phyloP scores from a whole-genome alignment of 2,329 filamentous ascomycete species.

The Aschersonia sp. region DNA sequence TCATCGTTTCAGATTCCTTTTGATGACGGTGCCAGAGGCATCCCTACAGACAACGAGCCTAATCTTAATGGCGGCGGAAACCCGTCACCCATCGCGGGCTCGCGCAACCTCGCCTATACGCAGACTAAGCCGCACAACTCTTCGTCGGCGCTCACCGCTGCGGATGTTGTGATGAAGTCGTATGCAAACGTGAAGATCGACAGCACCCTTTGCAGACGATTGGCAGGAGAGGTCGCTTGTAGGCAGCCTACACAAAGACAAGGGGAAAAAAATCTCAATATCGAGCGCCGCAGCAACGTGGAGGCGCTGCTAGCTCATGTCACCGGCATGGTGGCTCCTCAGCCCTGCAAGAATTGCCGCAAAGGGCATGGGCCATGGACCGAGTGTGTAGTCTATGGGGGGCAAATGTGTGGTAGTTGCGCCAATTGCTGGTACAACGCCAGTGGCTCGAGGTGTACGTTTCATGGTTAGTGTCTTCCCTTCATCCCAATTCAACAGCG shows the following conservation, averaged over 20 bases:
- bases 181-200: constrained; percentile 32
- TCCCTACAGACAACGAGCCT: background rate
- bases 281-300: constrained; percentile 43
- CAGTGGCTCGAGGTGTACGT: constrained; percentile 43
- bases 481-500: background rate
- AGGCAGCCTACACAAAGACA: constrained; percentile 38
- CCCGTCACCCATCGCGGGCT: background rate
- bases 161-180: constrained; percentile 28
- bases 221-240: constrained; percentile 33
- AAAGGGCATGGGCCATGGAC: constrained; percentile 47
- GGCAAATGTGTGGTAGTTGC: constrained; percentile 47
- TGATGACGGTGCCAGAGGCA: background rate
- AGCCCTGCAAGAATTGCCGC: constrained; percentile 44
- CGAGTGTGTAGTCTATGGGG: constrained; percentile 41
- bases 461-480: constrained; percentile 33
- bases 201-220: constrained; percentile 37
- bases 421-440: constrained; percentile 52
- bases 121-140: background rate
- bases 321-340: constrained; percentile 30
- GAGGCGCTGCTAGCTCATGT: constrained; percentile 45
- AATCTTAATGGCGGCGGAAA: background rate
- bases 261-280: constrained; percentile 37
- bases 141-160: constrained; percentile 21
- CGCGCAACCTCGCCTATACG: background rate
- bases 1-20: background rate